Percentiles rank a stretch among this genome's conserved stretches.
These are phyloP conservation scores for Leccinum obscurum DNA, from an alignment of 768 basidiomycete genomes.

Conservation along the genomic window DNA sequence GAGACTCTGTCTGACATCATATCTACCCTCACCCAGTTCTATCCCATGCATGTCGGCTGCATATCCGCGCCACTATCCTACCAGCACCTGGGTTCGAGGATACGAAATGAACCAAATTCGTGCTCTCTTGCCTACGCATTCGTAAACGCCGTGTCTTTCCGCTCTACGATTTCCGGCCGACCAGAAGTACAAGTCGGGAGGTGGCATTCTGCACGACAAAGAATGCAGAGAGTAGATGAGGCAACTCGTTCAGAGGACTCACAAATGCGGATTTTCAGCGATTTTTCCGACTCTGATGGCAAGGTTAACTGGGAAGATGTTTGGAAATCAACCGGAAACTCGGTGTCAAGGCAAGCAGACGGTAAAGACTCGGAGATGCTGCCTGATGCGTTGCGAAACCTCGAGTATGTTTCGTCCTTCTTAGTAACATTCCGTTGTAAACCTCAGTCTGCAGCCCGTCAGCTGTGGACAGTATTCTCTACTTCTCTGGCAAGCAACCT, in stretches of 20 bases:
- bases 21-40: constrained; percentile 40
- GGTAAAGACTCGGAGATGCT: constrained; percentile 19
- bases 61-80: constrained; percentile 53
- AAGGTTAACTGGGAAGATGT: constrained; percentile 51
- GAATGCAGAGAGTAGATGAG: neutral
- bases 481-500: constrained; percentile 57
- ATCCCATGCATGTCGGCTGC: constrained; percentile 54
- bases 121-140: constrained; percentile 63
- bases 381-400: constrained; percentile 39
- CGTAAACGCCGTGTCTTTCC: constrained; percentile 47
- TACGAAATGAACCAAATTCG: constrained; percentile 33
- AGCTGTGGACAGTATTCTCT: constrained; percentile 39
- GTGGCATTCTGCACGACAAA: constrained; percentile 58
- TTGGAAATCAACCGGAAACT: constrained; percentile 40
- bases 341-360: constrained; percentile 1
- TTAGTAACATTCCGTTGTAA: neutral
- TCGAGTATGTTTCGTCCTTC: constrained; percentile 26
- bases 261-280: constrained; percentile 4
- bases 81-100: constrained; percentile 5
- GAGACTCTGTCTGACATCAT: constrained; percentile 39
- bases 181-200: constrained; percentile 66
- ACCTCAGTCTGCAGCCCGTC: constrained; percentile 17
- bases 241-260: neutral
- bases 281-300: constrained; percentile 4
- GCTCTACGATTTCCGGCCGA: constrained; percentile 62